Base-by-base conservation (phyloP, 257 asterid genomes). In the Vinca minor region DNA sequence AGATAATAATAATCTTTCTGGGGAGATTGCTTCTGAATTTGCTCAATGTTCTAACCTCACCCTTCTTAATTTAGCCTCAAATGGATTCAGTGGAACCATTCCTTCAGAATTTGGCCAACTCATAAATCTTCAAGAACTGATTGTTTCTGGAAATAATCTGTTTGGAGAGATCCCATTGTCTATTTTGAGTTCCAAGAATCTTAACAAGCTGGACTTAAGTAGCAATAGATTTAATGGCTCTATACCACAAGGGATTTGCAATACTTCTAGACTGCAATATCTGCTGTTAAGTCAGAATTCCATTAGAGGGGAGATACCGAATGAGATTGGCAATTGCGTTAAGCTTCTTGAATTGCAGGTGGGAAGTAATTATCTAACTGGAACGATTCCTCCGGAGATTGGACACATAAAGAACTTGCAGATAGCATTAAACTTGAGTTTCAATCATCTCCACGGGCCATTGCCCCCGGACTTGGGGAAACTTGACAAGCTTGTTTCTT, bases 41-140 rank as follows among this genome's bases (percentile, higher is more conserved):
- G 84, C 96, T 0, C 79, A 68, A 53, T 93, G 99, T 73, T 70
- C 83, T 4, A 93, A 93, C 71, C 84, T 89, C 8, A 81, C 90
- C 25, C 95, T 93, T 7, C 92, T 93, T 50, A 93, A 89, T 67
- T 75, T 93, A 59, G 99, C 99, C 53, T 85, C 96, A 6, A 93
- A 93, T 68, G 80, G 81, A 20, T 89, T 87, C 63, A 74, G 78
- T 25, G 98, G 96, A 46, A 71, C 71, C 46, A 74, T 92, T 36
- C 98, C 98, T 17, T 26, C 73, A 23, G 96, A 89, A 84, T 84
- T 92, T 68, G 96, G 95, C 34, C 71, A 67, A 26, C 88, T 92
- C 8, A 65, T 64, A 74, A 85, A 77, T 69, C 80, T 92, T 46
- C 96, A 92, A 72, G 98, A 92, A 77, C 59, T 92, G 78, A 92